Evolutionary conservation across 495 filamentous ascomycete species (phyloP).

Genomic region (Copromyces sp.): DNA sequence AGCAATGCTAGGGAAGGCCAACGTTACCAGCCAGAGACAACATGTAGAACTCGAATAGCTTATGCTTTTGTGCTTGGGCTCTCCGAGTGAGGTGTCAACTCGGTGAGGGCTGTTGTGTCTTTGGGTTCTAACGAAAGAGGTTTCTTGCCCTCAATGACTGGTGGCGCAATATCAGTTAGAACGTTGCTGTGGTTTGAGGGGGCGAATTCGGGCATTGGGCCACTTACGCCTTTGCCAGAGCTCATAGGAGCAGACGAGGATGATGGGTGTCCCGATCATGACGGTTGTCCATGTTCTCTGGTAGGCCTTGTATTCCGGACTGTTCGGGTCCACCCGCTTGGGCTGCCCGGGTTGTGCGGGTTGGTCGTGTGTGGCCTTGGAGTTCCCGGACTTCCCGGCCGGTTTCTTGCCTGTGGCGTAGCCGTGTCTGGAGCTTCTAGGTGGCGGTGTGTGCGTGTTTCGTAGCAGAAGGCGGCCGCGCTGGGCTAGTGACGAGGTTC

Average conservation of each 20-base stretch:
- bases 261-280: conserved; percentile 36
- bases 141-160: conserved; percentile 17
- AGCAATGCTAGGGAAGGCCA: neutral
- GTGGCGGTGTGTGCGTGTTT: neutral
- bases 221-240: conserved; percentile 32
- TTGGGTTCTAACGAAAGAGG: neutral
- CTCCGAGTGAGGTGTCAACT: neutral
- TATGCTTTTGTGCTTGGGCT: neutral
- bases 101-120: neutral
- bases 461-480: neutral
- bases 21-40: neutral
- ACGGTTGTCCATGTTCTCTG: conserved; percentile 27
- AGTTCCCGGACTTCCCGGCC: neutral
- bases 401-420: neutral
- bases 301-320: conserved; percentile 30
- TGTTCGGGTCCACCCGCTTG: conserved; percentile 21
- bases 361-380: neutral
- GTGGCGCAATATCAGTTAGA: neutral
- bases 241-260: conserved; percentile 35
- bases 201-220: neutral
- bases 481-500: neutral
- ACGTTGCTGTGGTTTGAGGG: neutral
- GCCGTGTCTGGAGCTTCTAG: neutral
- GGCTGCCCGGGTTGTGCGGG: neutral
- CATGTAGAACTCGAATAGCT: neutral